Conservation (phyloP, 306 rosid genomes). For the Trichosanthes cucumerina region DNA sequence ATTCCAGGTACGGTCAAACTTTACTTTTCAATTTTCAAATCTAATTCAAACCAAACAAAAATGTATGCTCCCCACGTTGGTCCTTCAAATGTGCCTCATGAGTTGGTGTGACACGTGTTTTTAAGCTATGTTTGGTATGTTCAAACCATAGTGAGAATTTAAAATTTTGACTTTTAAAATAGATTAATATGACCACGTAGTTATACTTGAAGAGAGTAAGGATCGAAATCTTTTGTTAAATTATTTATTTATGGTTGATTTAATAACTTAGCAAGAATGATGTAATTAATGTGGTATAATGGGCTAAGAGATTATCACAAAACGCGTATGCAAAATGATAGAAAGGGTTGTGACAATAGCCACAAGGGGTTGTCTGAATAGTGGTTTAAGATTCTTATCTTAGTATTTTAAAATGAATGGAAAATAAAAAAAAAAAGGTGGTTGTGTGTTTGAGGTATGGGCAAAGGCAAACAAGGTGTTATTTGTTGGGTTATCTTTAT, state of each 20-base stretch:
- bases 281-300: not conserved
- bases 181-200: too few species aligned
- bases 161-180: too few species aligned
- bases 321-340: not conserved
- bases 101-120: not conserved
- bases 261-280: too few species aligned
- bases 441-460: not conserved
- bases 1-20: not conserved
- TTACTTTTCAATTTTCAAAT: not conserved
- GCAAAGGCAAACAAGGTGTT: not conserved
- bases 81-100: not conserved
- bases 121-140: not conserved
- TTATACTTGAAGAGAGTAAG: too few species aligned
- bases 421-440: not conserved
- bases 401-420: not conserved
- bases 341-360: not conserved
- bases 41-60: not conserved
- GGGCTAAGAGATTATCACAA: not conserved
- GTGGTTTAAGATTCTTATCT: not conserved
- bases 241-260: too few species aligned
- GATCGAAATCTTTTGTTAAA: too few species aligned
- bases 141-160: too few species aligned
- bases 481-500: not conserved
- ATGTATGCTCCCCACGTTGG: not conserved
- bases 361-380: slow-evolving; percentile 2